These are phyloP conservation scores for Talaromyces borbonicus DNA, from an alignment of 495 filamentous ascomycete species.

Conservation along the genomic window DNA sequence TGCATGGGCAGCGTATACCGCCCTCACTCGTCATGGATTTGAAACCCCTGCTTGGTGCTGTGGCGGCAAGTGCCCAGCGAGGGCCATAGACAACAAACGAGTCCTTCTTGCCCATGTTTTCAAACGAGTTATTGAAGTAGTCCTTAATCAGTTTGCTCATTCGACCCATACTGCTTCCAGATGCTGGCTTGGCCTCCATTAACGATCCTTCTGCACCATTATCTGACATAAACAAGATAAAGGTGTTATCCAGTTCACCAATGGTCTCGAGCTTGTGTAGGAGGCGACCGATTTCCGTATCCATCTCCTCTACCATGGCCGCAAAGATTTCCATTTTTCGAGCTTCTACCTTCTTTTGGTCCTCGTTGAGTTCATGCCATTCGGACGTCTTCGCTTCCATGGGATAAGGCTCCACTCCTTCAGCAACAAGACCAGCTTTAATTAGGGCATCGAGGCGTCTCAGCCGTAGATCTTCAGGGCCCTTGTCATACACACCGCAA, in stretches of 20 bases:
- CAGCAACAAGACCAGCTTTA: slow-evolving; percentile 24
- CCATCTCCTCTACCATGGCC: slow-evolving; percentile 45
- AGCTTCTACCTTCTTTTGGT: slow-evolving; percentile 27
- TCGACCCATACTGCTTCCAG: slow-evolving; percentile 22
- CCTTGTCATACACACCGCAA: slow-evolving; percentile 31
- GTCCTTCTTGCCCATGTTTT: slow-evolving; percentile 38
- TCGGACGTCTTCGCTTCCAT: neutral
- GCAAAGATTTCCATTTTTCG: slow-evolving; percentile 47
- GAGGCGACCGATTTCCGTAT: slow-evolving; percentile 41
- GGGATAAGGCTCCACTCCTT: slow-evolving; percentile 24
- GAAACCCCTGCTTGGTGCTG: slow-evolving; percentile 35
- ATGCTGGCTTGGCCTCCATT: slow-evolving; percentile 23
- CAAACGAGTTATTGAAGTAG: slow-evolving; percentile 38
- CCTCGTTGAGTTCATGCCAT: slow-evolving; percentile 27
- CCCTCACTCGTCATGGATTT: slow-evolving; percentile 40
- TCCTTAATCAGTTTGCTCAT: slow-evolving; percentile 29
- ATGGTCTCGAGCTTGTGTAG: slow-evolving; percentile 36
- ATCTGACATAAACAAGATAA: slow-evolving; percentile 45
- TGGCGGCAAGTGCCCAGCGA: slow-evolving; percentile 41
- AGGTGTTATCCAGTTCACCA: slow-evolving; percentile 45
- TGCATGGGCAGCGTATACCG: slow-evolving; percentile 33
- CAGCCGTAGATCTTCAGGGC: slow-evolving; percentile 27
- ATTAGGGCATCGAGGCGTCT: slow-evolving; percentile 23
- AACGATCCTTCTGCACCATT: slow-evolving; percentile 42
- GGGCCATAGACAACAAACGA: slow-evolving; percentile 41